These are phyloP conservation scores for Xylariaceae sp. DNA, from an alignment of 2,329 filamentous ascomycete species.

Conservation along the genomic window DNA sequence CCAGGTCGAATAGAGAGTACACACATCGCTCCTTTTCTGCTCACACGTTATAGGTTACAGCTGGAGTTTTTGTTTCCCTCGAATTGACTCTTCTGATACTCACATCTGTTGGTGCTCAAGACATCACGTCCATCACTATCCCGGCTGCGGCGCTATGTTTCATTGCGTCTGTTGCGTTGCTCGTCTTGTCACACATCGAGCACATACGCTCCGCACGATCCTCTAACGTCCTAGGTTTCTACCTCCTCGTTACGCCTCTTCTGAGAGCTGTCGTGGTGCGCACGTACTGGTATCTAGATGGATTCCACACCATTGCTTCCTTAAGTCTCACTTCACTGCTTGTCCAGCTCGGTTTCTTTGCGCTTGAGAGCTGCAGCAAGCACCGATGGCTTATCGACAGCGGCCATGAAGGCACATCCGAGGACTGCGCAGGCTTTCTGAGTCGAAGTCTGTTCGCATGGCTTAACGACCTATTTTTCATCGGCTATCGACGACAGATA, in stretches of 20 bases:
- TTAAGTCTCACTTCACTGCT: conserved; percentile 17
- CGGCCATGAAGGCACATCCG: conserved; percentile 2
- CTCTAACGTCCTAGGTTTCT: conserved; percentile 26
- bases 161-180: conserved; percentile 17
- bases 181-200: conserved; percentile 25
- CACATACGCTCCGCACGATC: conserved; percentile 23
- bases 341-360: conserved; percentile 26
- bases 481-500: conserved; percentile 25
- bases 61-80: conserved; percentile 9
- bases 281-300: conserved; percentile 28
- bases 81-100: conserved; percentile 18
- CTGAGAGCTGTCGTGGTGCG: conserved; percentile 25
- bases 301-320: conserved; percentile 17
- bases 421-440: conserved; percentile 30
- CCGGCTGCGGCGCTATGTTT: conserved; percentile 22
- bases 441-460: conserved; percentile 30
- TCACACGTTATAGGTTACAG: conserved; percentile 12
- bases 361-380: conserved; percentile 29
- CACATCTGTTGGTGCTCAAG: not conserved
- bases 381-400: conserved; percentile 13
- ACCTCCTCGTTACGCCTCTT: conserved; percentile 25
- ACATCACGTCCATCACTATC: conserved; percentile 14
- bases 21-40: not conserved
- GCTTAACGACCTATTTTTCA: conserved; percentile 28
- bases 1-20: not conserved